These are phyloP conservation scores for Malassezia arunalokei DNA, from an alignment of 1,284 basidiomycete genomes.

Conservation along the genomic window DNA sequence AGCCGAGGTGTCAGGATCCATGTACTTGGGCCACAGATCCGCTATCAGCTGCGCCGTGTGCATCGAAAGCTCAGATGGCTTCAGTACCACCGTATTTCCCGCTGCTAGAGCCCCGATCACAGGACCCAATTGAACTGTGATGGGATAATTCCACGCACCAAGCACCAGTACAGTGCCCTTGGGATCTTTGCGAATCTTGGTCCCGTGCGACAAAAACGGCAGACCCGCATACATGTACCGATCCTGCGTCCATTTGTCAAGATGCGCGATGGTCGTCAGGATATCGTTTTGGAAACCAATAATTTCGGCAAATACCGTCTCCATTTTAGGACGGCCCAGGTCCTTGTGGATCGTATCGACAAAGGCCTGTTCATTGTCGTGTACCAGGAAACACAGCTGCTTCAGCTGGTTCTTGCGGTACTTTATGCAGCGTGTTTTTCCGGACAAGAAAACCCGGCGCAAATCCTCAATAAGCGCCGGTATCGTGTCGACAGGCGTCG, in stretches of 20 bases:
- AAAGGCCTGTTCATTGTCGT: conserved; percentile 54
- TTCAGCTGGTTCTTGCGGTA: conserved; percentile 58
- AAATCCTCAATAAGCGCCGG: conserved; percentile 49
- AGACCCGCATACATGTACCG: conserved; percentile 32
- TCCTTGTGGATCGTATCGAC: conserved; percentile 52
- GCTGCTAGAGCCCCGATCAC: conserved; percentile 48
- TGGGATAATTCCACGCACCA: conserved; percentile 47
- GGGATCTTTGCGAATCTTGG: conserved; percentile 46
- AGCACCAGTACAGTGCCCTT: conserved; percentile 49
- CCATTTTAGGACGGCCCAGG: conserved; percentile 50
- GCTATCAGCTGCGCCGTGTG: conserved; percentile 58
- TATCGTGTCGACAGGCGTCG: conserved; percentile 6
- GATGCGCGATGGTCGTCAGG: conserved; percentile 56
- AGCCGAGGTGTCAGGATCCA: conserved; percentile 61
- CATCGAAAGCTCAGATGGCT: conserved; percentile 65
- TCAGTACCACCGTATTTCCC: conserved; percentile 48
- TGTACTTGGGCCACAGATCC: conserved; percentile 65
- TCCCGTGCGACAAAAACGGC: conserved; percentile 41
- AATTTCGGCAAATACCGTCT: conserved; percentile 45
- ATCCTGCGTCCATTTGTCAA: conserved; percentile 50
- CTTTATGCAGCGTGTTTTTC: conserved; percentile 52
- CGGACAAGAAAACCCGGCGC: conserved; percentile 51
- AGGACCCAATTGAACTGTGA: conserved; percentile 44
- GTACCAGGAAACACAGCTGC: conserved; percentile 55
- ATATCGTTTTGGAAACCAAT: conserved; percentile 51